Evolutionary conservation across 1,284 basidiomycete genomes (phyloP).

Genomic region (Tilletia horrida): DNA sequence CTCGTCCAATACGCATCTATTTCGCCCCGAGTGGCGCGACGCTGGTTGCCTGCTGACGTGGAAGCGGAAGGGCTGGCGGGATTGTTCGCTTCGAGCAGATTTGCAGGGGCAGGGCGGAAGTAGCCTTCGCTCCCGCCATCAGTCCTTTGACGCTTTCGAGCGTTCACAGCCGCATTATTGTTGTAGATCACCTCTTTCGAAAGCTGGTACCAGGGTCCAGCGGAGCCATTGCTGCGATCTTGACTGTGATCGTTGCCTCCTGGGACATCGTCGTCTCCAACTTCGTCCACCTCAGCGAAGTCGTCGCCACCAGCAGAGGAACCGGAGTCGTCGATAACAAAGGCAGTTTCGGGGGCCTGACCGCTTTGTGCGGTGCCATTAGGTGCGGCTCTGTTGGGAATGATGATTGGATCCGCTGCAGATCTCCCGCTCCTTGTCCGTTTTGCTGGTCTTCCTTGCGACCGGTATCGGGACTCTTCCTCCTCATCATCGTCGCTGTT

Average conservation of each 20-base stretch:
- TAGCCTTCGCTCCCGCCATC: neutral
- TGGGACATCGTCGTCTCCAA: neutral
- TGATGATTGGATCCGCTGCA: neutral
- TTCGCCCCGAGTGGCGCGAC: conserved; percentile 1
- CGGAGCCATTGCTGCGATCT: neutral
- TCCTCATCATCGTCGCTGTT: neutral
- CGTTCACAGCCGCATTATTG: no score
- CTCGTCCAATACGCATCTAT: conserved; percentile 9
- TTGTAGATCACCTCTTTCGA: no score
- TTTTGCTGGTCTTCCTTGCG: neutral
- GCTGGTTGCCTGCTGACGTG: neutral
- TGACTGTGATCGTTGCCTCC: neutral
- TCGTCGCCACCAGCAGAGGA: conserved; percentile 8
- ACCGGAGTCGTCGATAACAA: neutral
- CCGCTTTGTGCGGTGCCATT: neutral
- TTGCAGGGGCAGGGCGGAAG: neutral
- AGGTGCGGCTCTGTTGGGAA: neutral
- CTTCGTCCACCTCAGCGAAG: neutral
- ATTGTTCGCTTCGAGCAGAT: neutral
- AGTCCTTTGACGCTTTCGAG: neutral
- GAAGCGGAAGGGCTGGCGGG: neutral
- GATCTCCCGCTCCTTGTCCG: neutral
- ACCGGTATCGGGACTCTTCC: conserved; percentile 11
- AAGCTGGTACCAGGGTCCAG: neutral
- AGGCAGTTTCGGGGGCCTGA: conserved; percentile 2